phyloP scores from a whole-genome alignment of 306 rosid species.

The Dryas alaskensis region DNA sequence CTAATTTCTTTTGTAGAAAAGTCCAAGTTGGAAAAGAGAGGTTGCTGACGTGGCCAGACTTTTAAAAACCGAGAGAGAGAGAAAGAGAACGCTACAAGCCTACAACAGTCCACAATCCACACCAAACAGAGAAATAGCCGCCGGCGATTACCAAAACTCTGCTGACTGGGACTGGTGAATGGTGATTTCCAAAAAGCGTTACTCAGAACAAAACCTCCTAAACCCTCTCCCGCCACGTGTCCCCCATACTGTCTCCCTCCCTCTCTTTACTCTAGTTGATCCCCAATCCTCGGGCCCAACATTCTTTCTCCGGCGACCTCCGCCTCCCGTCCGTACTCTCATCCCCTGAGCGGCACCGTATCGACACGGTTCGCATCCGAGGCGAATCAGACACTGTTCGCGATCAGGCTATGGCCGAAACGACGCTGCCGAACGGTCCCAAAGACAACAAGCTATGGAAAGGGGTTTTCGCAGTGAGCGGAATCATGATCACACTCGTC shows the following conservation, averaged over 20 bases:
- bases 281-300: slow-evolving; percentile 19
- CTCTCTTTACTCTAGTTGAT: slow-evolving; percentile 8
- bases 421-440: slow-evolving; percentile 29
- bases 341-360: not conserved
- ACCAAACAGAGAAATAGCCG: slow-evolving; percentile 22
- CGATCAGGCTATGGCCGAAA: slow-evolving; percentile 56
- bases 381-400: not conserved
- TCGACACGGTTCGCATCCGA: not conserved
- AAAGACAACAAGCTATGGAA: slow-evolving; percentile 53
- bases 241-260: not conserved
- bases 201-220: not conserved
- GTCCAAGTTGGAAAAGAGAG: not conserved
- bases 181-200: no score
- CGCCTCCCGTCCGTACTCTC: no score
- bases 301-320: slow-evolving; percentile 11
- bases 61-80: not conserved
- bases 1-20: not conserved
- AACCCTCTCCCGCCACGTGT: slow-evolving; percentile 13
- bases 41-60: slow-evolving; percentile 14
- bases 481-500: slow-evolving; percentile 92
- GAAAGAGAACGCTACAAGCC: not conserved
- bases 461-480: slow-evolving; percentile 66
- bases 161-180: not conserved
- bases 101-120: not conserved
- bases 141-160: slow-evolving; percentile 31